phyloP scores from a whole-genome alignment of 768 basidiomycete species.

The Leccinum uliginosum region DNA sequence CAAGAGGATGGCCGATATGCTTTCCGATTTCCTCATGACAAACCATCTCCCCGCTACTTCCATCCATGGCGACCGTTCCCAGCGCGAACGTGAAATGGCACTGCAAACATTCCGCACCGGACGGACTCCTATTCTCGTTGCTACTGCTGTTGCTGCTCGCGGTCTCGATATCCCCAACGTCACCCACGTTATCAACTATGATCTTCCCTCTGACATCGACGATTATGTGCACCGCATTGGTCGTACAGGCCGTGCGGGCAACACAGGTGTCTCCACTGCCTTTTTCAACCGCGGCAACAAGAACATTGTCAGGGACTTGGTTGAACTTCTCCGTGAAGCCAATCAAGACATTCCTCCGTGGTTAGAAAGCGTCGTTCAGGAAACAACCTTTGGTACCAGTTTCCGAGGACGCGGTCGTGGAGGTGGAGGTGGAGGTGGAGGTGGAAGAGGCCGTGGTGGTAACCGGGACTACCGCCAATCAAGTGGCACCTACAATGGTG shows the following conservation, averaged over 20 bases:
- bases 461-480: slow-evolving; percentile 33
- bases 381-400: slow-evolving; percentile 66
- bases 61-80: slow-evolving; percentile 96
- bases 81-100: slow-evolving; percentile 95
- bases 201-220: slow-evolving; percentile 95
- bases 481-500: slow-evolving; percentile 26
- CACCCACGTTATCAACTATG: slow-evolving; percentile 98
- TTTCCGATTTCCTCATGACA: slow-evolving; percentile 89
- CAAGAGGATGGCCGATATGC: slow-evolving; percentile 98
- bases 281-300: slow-evolving; percentile 95
- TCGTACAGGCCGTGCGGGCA: slow-evolving; percentile 98
- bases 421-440: slow-evolving; percentile 10
- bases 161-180: slow-evolving; percentile 99
- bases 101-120: slow-evolving; percentile 94
- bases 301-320: slow-evolving; percentile 85
- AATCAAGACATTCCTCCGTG: slow-evolving; percentile 92
- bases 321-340: slow-evolving; percentile 92
- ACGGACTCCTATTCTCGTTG: slow-evolving; percentile 93
- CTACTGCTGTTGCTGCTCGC: slow-evolving; percentile 97
- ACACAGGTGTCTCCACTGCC: slow-evolving; percentile 91
- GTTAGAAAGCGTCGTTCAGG: slow-evolving; percentile 83
- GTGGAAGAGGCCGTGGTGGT: slow-evolving; percentile 33
- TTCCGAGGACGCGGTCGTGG: slow-evolving; percentile 55
- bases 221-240: slow-evolving; percentile 99
- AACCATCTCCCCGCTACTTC: slow-evolving; percentile 88